Evolutionary conservation across 345 rosid species (phyloP), one percentile per base, ranked within the genome.

Genomic region (Arabidopsis arenosa): DNA sequence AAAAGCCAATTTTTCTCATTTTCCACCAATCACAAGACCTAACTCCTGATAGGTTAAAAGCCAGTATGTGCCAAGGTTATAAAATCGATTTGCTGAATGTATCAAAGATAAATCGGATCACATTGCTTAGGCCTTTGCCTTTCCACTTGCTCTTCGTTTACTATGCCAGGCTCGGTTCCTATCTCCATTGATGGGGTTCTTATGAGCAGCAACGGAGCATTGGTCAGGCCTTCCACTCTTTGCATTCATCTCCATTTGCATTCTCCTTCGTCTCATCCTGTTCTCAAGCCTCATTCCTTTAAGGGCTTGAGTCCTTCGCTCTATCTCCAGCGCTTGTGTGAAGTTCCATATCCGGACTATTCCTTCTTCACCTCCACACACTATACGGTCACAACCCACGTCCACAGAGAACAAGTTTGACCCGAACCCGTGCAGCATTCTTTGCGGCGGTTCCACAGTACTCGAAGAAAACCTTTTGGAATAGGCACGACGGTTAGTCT

Each of bases 341-440:
- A 93, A 94, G 77, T 92, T 90, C 98, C 96, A 94, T 45, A 94
- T 84, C 79, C 96, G 83, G 36, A 87, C 96, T 57, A 83, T 82
- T 39, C 96, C 96, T 64, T 89, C 92, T 86, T 92, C 98, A 6
- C 97, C 97, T 32, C 96, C 97, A 26, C 93, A 87, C 7, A 94
- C 90, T 56, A 92, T 89, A 26, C 97, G 88, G 79, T 94, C 98
- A 61, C 90, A 91, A 13, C 96, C 96, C 28, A 94, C 80, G 69
- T 72, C 86, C 60, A 90, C 96, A 11, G 98, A 86, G 75, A 88
- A 88, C 51, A 91, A 79, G 71, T 88, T 87, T 64, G 87, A 82
- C 5, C 89, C 87, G 40, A 85, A 88, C 51, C 98, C 96, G 30
- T 90, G 96, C 51, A 94, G 78, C 97, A 94, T 92, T 77, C 98